Conservation (phyloP, 1,284 basidiomycete species). For the Waitea zeae region DNA sequence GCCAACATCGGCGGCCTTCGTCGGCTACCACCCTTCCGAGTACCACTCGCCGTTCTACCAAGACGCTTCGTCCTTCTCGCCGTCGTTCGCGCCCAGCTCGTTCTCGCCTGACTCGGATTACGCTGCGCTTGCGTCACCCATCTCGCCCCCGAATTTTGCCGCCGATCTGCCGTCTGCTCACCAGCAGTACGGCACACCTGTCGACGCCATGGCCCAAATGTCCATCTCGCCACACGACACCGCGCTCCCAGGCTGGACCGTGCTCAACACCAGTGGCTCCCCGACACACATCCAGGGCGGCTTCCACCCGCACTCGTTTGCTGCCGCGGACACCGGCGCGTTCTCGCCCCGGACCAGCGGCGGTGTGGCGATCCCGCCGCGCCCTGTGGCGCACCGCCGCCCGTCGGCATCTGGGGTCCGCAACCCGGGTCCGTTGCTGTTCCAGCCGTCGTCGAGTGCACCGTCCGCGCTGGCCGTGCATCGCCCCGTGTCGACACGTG, state of each 20-base stretch:
- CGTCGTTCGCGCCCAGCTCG: conserved; percentile 13
- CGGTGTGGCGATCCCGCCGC: too few species aligned
- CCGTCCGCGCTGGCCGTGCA: conserved; percentile 8
- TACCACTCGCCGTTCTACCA: conserved; percentile 21
- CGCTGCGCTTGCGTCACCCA: conserved; percentile 20
- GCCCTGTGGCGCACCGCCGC: too few species aligned
- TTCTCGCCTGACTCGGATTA: conserved; percentile 15
- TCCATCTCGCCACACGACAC: conserved; percentile 40
- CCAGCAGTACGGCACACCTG: conserved; percentile 19
- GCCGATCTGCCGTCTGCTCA: conserved; percentile 37
- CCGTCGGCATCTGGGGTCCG: too few species aligned
- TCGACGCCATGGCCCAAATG: conserved; percentile 10
- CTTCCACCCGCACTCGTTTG: too few species aligned
- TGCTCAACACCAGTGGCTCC: too few species aligned
- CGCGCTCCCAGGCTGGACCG: conserved; percentile 20
- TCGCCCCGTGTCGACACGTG: conserved; percentile 8
- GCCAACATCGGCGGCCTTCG: conserved; percentile 12
- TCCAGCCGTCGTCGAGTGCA: not conserved
- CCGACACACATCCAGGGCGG: too few species aligned
- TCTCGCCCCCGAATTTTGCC: conserved; percentile 14
- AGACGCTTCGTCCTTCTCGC: conserved; percentile 34
- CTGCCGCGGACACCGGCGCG: too few species aligned
- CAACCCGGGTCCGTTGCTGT: too few species aligned
- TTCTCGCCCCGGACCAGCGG: too few species aligned
- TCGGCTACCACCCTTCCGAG: conserved; percentile 14